Evolutionary conservation across 2,329 filamentous ascomycete species (phyloP), one percentile per base, ranked within the genome.

Genomic region (Westerdykella ornata): DNA sequence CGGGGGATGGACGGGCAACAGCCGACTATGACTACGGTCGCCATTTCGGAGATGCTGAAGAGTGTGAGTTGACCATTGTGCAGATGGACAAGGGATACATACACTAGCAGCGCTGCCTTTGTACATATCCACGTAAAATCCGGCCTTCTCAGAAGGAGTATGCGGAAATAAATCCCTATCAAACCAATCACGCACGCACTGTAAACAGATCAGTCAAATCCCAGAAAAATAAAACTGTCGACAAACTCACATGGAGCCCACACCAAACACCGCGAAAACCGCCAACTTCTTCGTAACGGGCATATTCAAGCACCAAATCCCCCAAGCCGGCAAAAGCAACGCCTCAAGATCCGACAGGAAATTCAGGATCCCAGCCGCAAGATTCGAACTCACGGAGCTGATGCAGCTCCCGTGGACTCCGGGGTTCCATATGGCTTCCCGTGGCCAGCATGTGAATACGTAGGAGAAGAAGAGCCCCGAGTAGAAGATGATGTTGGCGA

Each of bases 361-460:
- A 32, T 49, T 48, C 22, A 52, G 13, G 6, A 19, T 32, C 2
- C 43, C 48, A n/a, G 43, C 26, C n/a, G 26, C 26, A 29, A 29
- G n/a, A 29, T 29, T 29, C 8, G 26, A 29, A n/a, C 26, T 29
- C 8, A 29, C 26, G n/a, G 26, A 29, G 26, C 26, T 29, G 26
- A 29, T 29, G 36, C 56, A 59, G 19, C 48, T 44, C 8, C 57
- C 57, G 1, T 38, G 31, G 9, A 46, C 29, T 12, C n/a, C 17
- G 1, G 49, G 41, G 16, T 51, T 45, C 41, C 40, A 52, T 13
- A 59, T 54, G 35, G 55, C 57, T 14, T 48, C 44, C 18, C 48
- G 41, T 4, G 56, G 56, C 8, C 34, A 40, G 43, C 56, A 59
- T 12, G 45, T 45, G 38, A 59, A 58, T 13, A 56, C 14, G 35